These are phyloP conservation scores for Roridomyces roridus DNA, from an alignment of 768 basidiomycete genomes.

Conservation along the genomic window DNA sequence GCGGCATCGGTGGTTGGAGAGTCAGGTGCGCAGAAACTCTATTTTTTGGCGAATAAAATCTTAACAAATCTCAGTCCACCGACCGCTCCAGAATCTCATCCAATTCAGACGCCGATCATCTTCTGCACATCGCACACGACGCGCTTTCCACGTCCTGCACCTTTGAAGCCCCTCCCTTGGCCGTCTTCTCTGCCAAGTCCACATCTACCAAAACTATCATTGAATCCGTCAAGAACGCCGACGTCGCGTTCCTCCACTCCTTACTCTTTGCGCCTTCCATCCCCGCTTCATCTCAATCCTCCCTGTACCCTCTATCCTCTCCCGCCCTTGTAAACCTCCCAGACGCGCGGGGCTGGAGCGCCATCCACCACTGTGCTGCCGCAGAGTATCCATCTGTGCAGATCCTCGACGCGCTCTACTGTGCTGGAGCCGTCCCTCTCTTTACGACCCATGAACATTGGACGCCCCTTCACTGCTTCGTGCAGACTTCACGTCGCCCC, in stretches of 20 bases:
- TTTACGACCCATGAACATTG: constrained; percentile 70
- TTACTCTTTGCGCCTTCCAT: constrained; percentile 58
- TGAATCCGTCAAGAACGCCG: constrained; percentile 55
- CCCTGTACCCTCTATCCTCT: constrained; percentile 51
- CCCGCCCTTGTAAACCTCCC: constrained; percentile 71
- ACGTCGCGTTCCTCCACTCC: constrained; percentile 57
- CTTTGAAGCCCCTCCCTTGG: constrained; percentile 47
- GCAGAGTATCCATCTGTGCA: constrained; percentile 60
- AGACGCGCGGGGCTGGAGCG: constrained; percentile 73
- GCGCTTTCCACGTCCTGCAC: constrained; percentile 37
- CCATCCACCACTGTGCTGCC: constrained; percentile 73
- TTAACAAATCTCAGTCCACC: constrained; percentile 20
- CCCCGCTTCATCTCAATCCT: constrained; percentile 42
- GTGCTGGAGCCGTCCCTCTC: constrained; percentile 76
- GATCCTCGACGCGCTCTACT: constrained; percentile 73
- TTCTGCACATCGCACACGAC: constrained; percentile 44
- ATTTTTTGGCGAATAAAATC: too few relatives aligned
- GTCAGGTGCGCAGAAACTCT: constrained; percentile 51
- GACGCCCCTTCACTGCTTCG: constrained; percentile 74
- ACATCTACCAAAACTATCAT: constrained; percentile 58
- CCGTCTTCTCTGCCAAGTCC: constrained; percentile 48
- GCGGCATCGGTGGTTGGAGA: constrained; percentile 63
- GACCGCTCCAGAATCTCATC: constrained; percentile 24
- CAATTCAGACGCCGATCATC: constrained; percentile 39
- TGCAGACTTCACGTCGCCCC: constrained; percentile 41